Conservation (phyloP, 2,329 filamentous ascomycete species). For the Laburnicola sp. region DNA sequence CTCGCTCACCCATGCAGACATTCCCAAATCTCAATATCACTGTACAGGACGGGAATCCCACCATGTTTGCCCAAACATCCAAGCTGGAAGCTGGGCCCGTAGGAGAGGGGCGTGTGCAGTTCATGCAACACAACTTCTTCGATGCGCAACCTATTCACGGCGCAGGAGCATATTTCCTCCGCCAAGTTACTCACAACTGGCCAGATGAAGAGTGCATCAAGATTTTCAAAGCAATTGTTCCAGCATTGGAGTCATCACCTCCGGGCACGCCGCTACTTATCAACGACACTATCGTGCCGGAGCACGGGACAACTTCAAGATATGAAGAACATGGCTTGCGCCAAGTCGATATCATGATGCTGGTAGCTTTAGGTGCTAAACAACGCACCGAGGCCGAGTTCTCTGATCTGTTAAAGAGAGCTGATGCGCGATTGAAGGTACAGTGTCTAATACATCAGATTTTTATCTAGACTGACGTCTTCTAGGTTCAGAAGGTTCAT, state of each 20-base stretch:
- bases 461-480: neutral
- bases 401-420: constrained; percentile 12
- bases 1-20: constrained; percentile 5
- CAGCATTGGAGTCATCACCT: constrained; percentile 35
- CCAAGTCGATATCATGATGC: constrained; percentile 40
- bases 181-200: constrained; percentile 50
- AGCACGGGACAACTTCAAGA: constrained; percentile 17
- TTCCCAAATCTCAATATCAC: constrained; percentile 21
- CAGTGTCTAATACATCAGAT: neutral
- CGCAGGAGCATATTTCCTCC: constrained; percentile 45
- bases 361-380: constrained; percentile 25
- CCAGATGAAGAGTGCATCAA: constrained; percentile 41
- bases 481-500: constrained; percentile 19
- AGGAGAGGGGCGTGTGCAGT: constrained; percentile 9
- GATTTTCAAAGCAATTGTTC: constrained; percentile 41
- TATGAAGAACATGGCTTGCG: constrained; percentile 31
- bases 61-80: constrained; percentile 12
- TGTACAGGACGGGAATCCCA: constrained; percentile 21
- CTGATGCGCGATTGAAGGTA: constrained; percentile 13
- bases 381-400: constrained; percentile 28
- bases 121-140: constrained; percentile 31
- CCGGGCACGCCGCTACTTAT: constrained; percentile 36
- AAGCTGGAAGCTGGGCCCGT: no score
- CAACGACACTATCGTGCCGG: constrained; percentile 40
- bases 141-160: constrained; percentile 20